Evolutionary conservation across 768 basidiomycete genomes (phyloP).

Genomic region (Nidularia sp.): DNA sequence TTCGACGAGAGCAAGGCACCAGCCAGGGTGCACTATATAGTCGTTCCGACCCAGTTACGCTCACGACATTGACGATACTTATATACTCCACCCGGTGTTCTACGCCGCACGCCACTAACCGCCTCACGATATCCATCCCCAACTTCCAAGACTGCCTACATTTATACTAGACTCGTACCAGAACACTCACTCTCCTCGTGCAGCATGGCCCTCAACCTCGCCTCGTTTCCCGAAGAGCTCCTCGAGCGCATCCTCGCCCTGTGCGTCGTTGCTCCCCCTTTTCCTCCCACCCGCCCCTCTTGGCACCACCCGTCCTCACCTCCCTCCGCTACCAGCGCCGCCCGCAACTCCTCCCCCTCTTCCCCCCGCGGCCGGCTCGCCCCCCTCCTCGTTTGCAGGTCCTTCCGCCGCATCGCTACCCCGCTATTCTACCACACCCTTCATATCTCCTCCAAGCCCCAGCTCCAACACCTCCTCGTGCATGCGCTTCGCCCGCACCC

Average conservation of each 20-base stretch:
- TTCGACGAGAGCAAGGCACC: too few species aligned
- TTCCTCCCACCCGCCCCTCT: constrained; percentile 3
- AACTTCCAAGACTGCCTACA: neutral
- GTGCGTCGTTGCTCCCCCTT: constrained; percentile 15
- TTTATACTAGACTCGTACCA: neutral
- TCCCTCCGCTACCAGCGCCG: neutral
- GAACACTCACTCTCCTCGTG: neutral
- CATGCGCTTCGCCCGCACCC: constrained; percentile 31
- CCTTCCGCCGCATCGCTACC: constrained; percentile 51
- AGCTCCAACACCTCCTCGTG: constrained; percentile 34
- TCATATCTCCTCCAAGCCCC: constrained; percentile 32
- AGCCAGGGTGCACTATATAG: too few species aligned
- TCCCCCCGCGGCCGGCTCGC: constrained; percentile 38
- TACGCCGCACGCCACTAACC: neutral
- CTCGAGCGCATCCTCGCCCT: constrained; percentile 25
- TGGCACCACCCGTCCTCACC: constrained; percentile 8
- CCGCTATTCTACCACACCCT: constrained; percentile 57
- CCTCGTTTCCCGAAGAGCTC: constrained; percentile 26
- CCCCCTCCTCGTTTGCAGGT: constrained; percentile 46
- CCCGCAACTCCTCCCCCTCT: constrained; percentile 1
- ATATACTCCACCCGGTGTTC: neutral
- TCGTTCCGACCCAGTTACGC: too few species aligned
- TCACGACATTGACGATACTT: neutral
- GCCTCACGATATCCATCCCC: too few species aligned
- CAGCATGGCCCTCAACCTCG: constrained; percentile 5